Evolutionary conservation across 257 asterid genomes (phyloP), one percentile per base, ranked within the genome.

Genomic region (Nicotiana obtusifolia): DNA sequence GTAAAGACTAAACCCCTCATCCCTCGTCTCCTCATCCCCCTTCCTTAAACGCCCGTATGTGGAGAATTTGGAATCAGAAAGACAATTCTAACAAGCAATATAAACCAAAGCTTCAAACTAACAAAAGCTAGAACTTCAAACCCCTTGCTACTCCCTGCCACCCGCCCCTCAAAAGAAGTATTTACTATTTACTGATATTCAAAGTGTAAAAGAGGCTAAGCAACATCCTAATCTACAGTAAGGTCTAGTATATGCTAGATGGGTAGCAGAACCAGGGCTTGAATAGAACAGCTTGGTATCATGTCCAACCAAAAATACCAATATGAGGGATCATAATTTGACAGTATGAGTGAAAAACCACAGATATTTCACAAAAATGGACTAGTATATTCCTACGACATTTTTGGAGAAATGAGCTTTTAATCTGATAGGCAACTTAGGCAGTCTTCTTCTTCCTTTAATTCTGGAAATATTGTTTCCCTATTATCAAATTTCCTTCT

Each of bases 71-170:
- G 22, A 44, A 73, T 73, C 61, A 73, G 60, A 73, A 73, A 14
- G 78, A 73, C 24, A 47, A 24, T 47, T 73, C 61, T 22, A 47
- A 47, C 61, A 73, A 73, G 41, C 60, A 22, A 44, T 17, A 13
- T 44, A 73, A 16, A 52, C 57, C 15, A 52, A 73, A 47, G 7
- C 14, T 11, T 20, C 78, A 71, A 71, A 71, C 54, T 41, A 71
- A 41, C 57, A 69, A 69, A 69, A n/a, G 8, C 77, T 41, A 69
- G 78, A 69, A 41, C 33, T 44, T 47, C 61, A 73, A 73, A 73
- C 79, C 41, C 78, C 16, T 73, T 73, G 78, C 61, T 73, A 22
- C 61, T 3, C 79, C 62, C 26, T 35, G 30, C 80, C 26, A 49
- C 44, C 26, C 62, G 49, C 26, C 64, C 78, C 62, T 49, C 44